These are phyloP conservation scores for Aureobasidium vineae DNA, from an alignment of 2,329 filamentous ascomycete genomes.

Conservation along the genomic window DNA sequence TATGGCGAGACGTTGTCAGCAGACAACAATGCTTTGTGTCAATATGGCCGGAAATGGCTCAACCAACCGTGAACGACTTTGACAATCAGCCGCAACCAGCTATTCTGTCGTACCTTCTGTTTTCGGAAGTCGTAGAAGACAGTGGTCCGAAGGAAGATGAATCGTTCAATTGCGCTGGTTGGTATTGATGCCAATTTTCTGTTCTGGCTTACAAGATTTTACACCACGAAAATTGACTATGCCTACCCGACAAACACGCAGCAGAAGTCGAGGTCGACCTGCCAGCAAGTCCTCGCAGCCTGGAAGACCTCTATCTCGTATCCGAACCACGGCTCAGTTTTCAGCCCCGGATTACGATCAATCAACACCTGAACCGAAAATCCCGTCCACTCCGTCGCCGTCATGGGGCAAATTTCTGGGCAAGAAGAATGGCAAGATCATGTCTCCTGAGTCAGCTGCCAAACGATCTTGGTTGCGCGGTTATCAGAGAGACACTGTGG, in stretches of 20 bases:
- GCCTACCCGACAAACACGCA: not conserved
- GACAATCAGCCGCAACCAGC: not conserved
- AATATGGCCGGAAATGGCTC: not conserved
- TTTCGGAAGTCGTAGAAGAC: not conserved
- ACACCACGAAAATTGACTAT: not conserved
- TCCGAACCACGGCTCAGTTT: not conserved
- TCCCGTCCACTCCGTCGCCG: not conserved
- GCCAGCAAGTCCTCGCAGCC: not conserved
- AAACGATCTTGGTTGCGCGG: not conserved
- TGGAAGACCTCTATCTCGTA: not conserved
- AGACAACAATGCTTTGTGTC: not conserved
- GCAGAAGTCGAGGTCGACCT: slow-evolving; percentile 1
- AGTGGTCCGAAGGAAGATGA: not conserved
- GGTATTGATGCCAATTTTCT: not conserved
- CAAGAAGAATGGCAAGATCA: not conserved
- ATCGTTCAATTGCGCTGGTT: not conserved
- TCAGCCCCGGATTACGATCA: slow-evolving; percentile 5
- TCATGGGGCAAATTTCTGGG: not conserved
- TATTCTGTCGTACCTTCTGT: not conserved
- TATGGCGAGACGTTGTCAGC: not conserved
- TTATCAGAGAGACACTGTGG: no score
- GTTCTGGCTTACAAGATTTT: not conserved
- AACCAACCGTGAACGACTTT: not conserved
- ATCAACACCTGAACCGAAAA: not conserved
- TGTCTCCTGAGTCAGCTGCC: not conserved